Percentiles rank a stretch among this genome's conserved stretches.
phyloP scores from a whole-genome alignment of 2,329 filamentous ascomycete species.

The Coniochaeta sp. region DNA sequence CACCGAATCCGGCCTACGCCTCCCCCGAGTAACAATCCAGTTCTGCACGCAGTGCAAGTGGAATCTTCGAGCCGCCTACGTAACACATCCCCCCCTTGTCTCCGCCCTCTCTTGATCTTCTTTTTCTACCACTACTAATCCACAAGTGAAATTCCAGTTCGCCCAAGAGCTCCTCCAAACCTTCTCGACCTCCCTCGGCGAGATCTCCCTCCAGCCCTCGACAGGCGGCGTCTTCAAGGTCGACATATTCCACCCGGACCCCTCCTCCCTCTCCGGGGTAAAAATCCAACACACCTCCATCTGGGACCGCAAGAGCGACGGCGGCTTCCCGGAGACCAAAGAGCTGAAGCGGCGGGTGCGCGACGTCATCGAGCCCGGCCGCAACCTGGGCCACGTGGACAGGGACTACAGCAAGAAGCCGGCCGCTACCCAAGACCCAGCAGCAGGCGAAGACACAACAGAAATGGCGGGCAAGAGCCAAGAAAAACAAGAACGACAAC shows the following conservation, averaged over 20 bases:
- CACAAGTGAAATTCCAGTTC: too few species aligned
- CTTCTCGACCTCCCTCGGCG: conserved; percentile 75
- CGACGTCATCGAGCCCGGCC: conserved; percentile 70
- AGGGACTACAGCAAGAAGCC: conserved; percentile 27
- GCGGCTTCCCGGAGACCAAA: conserved; percentile 91
- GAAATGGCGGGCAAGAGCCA: too few species aligned
- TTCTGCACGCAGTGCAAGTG: conserved; percentile 94
- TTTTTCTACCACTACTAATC: conserved; percentile 25
- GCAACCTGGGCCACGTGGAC: conserved; percentile 78
- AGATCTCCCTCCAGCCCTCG: conserved; percentile 77
- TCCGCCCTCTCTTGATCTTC: background rate
- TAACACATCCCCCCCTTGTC: conserved; percentile 26
- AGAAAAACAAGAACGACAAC: background rate
- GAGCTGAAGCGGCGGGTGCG: conserved; percentile 78
- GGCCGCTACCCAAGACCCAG: too few species aligned
- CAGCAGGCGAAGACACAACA: too few species aligned
- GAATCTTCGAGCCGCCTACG: conserved; percentile 82
- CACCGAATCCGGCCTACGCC: conserved; percentile 18
- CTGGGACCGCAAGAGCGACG: conserved; percentile 83
- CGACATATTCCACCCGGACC: conserved; percentile 41
- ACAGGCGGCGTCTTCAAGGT: conserved; percentile 82
- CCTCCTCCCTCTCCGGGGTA: background rate
- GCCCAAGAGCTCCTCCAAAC: conserved; percentile 94
- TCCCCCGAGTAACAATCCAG: conserved; percentile 76
- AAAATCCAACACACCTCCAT: conserved; percentile 46